phyloP scores from a whole-genome alignment of 2,329 filamentous ascomycete species.

The Bretziella fagacearum region DNA sequence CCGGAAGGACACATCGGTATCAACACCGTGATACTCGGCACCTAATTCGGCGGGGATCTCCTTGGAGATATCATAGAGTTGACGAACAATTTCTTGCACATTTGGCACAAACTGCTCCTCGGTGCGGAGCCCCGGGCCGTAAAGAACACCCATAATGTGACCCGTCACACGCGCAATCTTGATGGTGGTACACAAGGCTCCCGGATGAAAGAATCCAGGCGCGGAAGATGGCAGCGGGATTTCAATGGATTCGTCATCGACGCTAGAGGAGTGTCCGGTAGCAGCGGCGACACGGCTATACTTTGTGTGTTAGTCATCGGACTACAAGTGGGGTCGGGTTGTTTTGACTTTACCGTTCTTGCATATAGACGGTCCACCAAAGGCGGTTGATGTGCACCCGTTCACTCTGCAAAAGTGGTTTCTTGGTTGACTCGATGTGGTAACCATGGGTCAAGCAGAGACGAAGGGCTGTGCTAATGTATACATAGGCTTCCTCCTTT shows the following conservation, averaged over 20 bases:
- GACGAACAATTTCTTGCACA: slow-evolving; percentile 21
- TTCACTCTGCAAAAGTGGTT: slow-evolving; percentile 15
- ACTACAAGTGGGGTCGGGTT: neutral
- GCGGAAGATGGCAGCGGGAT: slow-evolving; percentile 16
- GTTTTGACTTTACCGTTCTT: slow-evolving; percentile 18
- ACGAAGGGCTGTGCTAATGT: slow-evolving; percentile 19
- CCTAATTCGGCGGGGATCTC: slow-evolving; percentile 16
- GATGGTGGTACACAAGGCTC: slow-evolving; percentile 20
- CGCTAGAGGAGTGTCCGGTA: slow-evolving; percentile 13
- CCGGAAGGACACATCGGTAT: slow-evolving; percentile 18
- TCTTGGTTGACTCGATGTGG: slow-evolving; percentile 16
- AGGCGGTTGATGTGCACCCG: slow-evolving; percentile 18
- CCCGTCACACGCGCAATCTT: slow-evolving; percentile 18
- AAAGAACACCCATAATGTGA: slow-evolving; percentile 20
- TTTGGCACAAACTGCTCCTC: slow-evolving; percentile 21
- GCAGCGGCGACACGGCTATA: slow-evolving; percentile 13
- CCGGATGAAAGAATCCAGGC: slow-evolving; percentile 19
- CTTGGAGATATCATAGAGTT: slow-evolving; percentile 17
- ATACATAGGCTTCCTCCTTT: slow-evolving; percentile 15
- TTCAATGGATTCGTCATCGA: slow-evolving; percentile 13
- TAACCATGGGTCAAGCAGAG: slow-evolving; percentile 20
- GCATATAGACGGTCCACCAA: slow-evolving; percentile 21
- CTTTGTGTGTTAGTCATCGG: neutral
- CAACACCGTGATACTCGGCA: slow-evolving; percentile 16
- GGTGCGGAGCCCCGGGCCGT: slow-evolving; percentile 20